phyloP scores from a whole-genome alignment of 805 yeast genomes.

The Saturnispora halmiae region DNA sequence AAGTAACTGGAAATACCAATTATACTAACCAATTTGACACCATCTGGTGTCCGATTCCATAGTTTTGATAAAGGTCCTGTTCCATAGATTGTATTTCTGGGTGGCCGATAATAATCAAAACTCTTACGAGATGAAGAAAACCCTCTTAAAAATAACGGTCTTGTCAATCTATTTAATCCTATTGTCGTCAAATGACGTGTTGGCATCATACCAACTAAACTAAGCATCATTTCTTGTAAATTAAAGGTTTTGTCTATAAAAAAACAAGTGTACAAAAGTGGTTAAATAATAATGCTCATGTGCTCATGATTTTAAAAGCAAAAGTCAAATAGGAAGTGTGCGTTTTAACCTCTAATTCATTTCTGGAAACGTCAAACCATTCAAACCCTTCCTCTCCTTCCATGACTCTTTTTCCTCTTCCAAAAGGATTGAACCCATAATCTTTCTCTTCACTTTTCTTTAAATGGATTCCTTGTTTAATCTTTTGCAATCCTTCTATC shows the following conservation, averaged over 20 bases:
- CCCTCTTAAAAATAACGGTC: not conserved
- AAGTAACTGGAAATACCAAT: slow-evolving; percentile 23
- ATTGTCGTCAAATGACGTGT: not conserved
- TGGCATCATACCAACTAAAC: not conserved
- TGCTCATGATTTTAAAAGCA: slow-evolving; percentile 41
- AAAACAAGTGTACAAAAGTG: not conserved
- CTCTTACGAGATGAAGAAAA: not conserved
- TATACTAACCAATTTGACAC: slow-evolving; percentile 21
- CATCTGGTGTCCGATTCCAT: slow-evolving; percentile 24
- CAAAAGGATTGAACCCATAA: slow-evolving; percentile 81
- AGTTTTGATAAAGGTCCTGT: slow-evolving; percentile 12
- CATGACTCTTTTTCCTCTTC: slow-evolving; percentile 71
- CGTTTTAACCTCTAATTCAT: slow-evolving; percentile 79
- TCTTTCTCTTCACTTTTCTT: slow-evolving; percentile 23
- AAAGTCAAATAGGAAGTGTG: slow-evolving; percentile 93
- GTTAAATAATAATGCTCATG: slow-evolving; percentile 1
- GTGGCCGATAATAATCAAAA: slow-evolving; percentile 17
- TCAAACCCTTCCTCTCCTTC: slow-evolving; percentile 78
- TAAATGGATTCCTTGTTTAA: slow-evolving; percentile 13
- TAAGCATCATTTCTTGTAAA: not conserved
- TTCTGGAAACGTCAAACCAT: slow-evolving; percentile 80
- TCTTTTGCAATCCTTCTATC: slow-evolving; percentile 51
- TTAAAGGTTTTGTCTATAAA: not conserved
- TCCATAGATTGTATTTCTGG: slow-evolving; percentile 18
- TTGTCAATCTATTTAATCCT: not conserved